phyloP scores from a whole-genome alignment of 1,139 yeast genomes.

The Casaregolazyma lundiana region DNA sequence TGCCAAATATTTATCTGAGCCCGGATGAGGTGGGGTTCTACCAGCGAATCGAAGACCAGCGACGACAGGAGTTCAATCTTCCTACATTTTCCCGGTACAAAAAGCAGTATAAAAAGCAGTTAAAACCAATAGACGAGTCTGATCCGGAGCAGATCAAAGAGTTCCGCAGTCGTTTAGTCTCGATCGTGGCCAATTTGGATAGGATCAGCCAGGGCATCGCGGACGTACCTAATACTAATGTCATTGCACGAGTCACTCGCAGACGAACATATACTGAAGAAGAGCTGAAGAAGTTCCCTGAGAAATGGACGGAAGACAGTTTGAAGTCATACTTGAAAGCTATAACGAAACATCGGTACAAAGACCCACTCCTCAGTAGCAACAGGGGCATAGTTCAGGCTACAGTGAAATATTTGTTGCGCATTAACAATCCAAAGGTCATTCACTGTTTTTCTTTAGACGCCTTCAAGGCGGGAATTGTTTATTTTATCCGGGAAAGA shows the following conservation, averaged over 20 bases:
- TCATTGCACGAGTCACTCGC: not conserved
- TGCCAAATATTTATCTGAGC: slow-evolving; percentile 3
- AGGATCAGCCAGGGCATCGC: slow-evolving; percentile 7
- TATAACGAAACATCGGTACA: not conserved
- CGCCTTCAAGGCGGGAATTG: slow-evolving; percentile 43
- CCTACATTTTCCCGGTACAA: slow-evolving; percentile 6
- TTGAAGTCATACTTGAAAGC: slow-evolving; percentile 1
- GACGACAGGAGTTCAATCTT: slow-evolving; percentile 7
- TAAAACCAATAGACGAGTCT: slow-evolving; percentile 5
- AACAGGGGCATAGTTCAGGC: slow-evolving; percentile 6
- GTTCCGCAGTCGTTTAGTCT: slow-evolving; percentile 3
- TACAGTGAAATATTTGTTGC: slow-evolving; percentile 36
- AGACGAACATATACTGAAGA: slow-evolving; percentile 2
- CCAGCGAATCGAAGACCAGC: slow-evolving; percentile 8
- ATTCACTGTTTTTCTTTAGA: slow-evolving; percentile 33
- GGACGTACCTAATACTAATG: not conserved
- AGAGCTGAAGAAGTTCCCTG: slow-evolving; percentile 1
- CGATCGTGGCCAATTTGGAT: slow-evolving; percentile 9
- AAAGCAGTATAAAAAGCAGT: slow-evolving; percentile 3
- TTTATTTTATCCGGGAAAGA: slow-evolving; percentile 36
- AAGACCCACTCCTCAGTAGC: slow-evolving; percentile 2
- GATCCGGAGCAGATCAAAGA: slow-evolving; percentile 6
- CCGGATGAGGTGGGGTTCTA: slow-evolving; percentile 8
- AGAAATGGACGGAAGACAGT: slow-evolving; percentile 4
- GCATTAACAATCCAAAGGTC: slow-evolving; percentile 38